Evolutionary conservation across 2,329 filamentous ascomycete species (phyloP).

Genomic region (Atkinsonella hypoxylon): DNA sequence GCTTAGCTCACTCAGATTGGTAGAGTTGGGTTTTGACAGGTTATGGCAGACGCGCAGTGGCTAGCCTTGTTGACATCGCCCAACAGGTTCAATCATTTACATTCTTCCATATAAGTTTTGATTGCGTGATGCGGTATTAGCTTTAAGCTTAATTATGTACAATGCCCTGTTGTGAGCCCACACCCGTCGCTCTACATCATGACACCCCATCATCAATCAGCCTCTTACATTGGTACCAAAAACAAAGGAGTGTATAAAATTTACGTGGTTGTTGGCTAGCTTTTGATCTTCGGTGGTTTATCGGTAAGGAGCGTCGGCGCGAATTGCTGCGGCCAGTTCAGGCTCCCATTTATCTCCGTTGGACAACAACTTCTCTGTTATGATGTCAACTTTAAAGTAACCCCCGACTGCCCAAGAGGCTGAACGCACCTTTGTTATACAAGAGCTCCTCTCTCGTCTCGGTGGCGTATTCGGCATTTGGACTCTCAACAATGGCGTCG

Average conservation of each 20-base stretch:
- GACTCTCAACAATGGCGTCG: conserved; percentile 67
- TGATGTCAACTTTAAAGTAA: conserved; percentile 10
- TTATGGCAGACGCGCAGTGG: too few relatives aligned
- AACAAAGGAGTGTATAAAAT: background rate
- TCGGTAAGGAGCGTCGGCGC: conserved; percentile 87
- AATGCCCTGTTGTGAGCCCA: background rate
- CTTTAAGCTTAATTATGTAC: background rate
- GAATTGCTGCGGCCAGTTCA: conserved; percentile 81
- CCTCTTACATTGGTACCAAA: background rate
- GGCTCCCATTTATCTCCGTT: conserved; percentile 98
- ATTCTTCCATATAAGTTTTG: too few relatives aligned
- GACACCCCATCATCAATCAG: background rate
- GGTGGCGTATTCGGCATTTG: conserved; percentile 51
- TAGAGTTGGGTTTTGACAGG: too few relatives aligned
- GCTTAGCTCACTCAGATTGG: too few relatives aligned
- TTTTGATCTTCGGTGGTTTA: conserved; percentile 26
- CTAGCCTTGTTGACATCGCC: too few relatives aligned
- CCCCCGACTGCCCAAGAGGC: background rate
- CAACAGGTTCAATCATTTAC: too few relatives aligned
- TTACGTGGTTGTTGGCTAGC: background rate
- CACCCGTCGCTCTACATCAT: background rate
- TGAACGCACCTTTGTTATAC: conserved; percentile 70
- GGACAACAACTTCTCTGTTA: conserved; percentile 64
- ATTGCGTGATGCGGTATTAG: background rate
- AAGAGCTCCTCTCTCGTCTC: conserved; percentile 79